Evolutionary conservation across 306 rosid genomes (phyloP).

Genomic region (Rubus idaeus): DNA sequence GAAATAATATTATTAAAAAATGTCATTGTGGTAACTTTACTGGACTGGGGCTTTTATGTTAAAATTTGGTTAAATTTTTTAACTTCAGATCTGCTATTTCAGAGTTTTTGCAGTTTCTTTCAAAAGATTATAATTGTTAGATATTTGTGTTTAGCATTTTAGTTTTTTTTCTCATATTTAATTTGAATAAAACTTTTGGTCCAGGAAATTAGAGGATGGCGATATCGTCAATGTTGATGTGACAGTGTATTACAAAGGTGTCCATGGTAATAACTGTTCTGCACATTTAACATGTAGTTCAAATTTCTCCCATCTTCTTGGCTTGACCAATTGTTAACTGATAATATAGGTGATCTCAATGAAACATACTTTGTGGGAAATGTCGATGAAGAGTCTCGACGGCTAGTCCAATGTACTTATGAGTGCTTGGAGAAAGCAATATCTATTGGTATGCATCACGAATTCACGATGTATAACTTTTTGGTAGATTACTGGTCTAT

Average conservation of each 20-base stretch:
- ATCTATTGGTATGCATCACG: conserved; percentile 60
- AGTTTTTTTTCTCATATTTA: background rate
- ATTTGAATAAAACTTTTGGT: conserved; percentile 22
- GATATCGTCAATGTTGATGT: conserved; percentile 91
- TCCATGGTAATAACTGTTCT: conserved; percentile 60
- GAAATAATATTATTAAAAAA: background rate
- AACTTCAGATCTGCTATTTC: too few relatives aligned
- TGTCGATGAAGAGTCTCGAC: conserved; percentile 78
- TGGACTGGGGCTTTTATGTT: background rate
- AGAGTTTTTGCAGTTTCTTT: too few relatives aligned
- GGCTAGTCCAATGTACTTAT: conserved; percentile 76
- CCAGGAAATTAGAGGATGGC: conserved; percentile 94
- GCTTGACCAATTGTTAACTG: conserved; percentile 17
- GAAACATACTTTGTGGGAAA: conserved; percentile 96
- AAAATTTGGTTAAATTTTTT: too few relatives aligned
- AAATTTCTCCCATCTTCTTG: background rate
- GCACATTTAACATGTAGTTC: background rate
- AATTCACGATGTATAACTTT: background rate
- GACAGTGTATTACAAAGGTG: conserved; percentile 82
- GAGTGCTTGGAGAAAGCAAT: conserved; percentile 97
- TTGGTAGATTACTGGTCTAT: background rate
- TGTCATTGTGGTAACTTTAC: background rate
- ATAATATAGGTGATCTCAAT: conserved; percentile 80
- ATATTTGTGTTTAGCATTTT: background rate
- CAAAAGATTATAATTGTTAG: background rate